These are phyloP conservation scores for Moringa oleifera DNA, from an alignment of 345 rosid species.

Conservation along the genomic window DNA sequence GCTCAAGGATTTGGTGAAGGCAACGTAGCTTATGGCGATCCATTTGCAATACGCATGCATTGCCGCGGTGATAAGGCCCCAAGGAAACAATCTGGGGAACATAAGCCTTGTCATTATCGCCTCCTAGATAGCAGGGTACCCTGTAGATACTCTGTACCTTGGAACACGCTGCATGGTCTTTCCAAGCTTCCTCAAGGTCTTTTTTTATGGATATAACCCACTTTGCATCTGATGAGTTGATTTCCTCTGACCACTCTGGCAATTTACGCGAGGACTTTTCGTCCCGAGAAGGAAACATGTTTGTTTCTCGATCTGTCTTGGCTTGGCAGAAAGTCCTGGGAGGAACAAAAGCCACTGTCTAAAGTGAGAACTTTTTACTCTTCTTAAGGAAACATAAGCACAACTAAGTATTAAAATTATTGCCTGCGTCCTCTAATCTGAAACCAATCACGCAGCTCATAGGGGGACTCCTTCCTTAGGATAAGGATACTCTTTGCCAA, in stretches of 20 bases:
- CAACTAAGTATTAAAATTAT: background rate
- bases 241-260: conserved; percentile 18
- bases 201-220: conserved; percentile 67
- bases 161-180: conserved; percentile 49
- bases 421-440: background rate
- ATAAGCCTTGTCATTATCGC: conserved; percentile 71
- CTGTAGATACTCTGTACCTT: conserved; percentile 44
- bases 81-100: conserved; percentile 71
- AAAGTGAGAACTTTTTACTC: background rate
- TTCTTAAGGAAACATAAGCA: conserved; percentile 4
- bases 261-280: conserved; percentile 42
- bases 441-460: conserved; percentile 9
- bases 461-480: conserved; percentile 16
- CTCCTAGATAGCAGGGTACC: conserved; percentile 24
- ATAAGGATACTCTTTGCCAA: no score
- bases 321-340: conserved; percentile 2
- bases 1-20: conserved; percentile 56
- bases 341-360: background rate
- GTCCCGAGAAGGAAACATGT: conserved; percentile 65
- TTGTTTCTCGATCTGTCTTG: conserved; percentile 7
- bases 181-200: conserved; percentile 52
- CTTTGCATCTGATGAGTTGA: conserved; percentile 30
- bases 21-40: conserved; percentile 84
- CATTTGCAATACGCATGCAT: conserved; percentile 61
- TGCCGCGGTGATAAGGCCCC: conserved; percentile 83